phyloP scores from a whole-genome alignment of 2,329 filamentous ascomycete genomes.

The Elsinoe batatas region DNA sequence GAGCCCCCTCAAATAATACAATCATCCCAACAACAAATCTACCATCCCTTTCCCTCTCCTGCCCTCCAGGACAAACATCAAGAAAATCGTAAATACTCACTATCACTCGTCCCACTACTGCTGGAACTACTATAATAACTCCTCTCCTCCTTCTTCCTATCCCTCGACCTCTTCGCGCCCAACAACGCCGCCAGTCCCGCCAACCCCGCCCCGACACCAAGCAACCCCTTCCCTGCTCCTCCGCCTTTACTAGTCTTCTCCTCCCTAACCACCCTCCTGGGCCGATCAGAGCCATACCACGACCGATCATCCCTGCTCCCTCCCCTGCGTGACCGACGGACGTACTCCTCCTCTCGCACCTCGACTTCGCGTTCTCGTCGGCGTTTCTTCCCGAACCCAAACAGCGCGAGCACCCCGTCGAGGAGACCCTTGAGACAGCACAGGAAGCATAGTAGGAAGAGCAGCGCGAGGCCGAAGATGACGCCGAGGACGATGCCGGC shows the following conservation, averaged over 20 bases:
- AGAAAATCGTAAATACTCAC: constrained; percentile 29
- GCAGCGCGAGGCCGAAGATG: constrained; percentile 55
- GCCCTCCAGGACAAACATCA: not conserved
- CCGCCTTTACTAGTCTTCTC: constrained; percentile 26
- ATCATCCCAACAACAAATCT: not conserved
- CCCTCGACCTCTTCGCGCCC: constrained; percentile 35
- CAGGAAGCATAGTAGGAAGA: constrained; percentile 64
- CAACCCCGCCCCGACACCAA: constrained; percentile 34
- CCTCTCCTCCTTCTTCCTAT: constrained; percentile 25
- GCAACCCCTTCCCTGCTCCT: constrained; percentile 24
- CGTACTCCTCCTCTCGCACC: constrained; percentile 51
- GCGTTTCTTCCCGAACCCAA: constrained; percentile 45
- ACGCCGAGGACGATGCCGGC: constrained; percentile 72
- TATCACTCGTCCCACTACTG: constrained; percentile 25
- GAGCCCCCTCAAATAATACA: not conserved
- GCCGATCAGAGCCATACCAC: constrained; percentile 37
- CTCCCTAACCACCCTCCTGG: constrained; percentile 25
- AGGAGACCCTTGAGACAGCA: constrained; percentile 50
- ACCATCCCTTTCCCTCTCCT: not conserved
- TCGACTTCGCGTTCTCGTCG: constrained; percentile 49
- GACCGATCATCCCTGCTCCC: constrained; percentile 38
- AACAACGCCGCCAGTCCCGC: constrained; percentile 36
- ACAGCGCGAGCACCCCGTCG: constrained; percentile 47
- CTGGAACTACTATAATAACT: constrained; percentile 35
- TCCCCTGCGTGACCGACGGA: constrained; percentile 49